phyloP scores from a whole-genome alignment of 768 basidiomycete genomes.

The Postia placenta region DNA sequence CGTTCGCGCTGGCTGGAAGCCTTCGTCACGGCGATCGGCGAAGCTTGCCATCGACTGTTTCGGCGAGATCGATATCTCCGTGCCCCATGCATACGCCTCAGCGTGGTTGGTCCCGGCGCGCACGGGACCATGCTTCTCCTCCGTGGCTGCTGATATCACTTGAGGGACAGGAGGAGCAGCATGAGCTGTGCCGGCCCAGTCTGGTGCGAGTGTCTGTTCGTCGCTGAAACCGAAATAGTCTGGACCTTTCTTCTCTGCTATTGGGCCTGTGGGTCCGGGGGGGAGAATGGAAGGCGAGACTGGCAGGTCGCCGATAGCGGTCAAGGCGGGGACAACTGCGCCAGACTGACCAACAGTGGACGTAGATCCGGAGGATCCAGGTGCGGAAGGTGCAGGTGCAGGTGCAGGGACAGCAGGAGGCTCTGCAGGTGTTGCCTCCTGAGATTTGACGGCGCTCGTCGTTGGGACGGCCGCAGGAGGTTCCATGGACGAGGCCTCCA shows the following conservation, averaged over 20 bases:
- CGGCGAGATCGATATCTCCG: slow-evolving; percentile 9
- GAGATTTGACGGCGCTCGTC: not conserved
- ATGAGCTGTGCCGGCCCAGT: slow-evolving; percentile 10
- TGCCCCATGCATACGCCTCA: slow-evolving; percentile 19
- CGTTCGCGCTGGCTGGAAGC: not conserved
- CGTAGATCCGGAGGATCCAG: not conserved
- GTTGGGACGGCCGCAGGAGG: slow-evolving; percentile 10
- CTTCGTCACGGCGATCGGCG: slow-evolving; percentile 2
- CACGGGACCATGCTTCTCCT: slow-evolving; percentile 9
- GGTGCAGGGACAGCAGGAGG: not conserved
- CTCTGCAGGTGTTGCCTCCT: not conserved
- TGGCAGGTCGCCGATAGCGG: slow-evolving; percentile 1
- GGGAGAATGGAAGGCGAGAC: not conserved
- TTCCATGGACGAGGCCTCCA: not conserved
- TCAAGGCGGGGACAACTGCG: not conserved
- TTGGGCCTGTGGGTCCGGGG: not conserved
- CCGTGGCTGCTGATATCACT: slow-evolving; percentile 14
- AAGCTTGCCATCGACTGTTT: slow-evolving; percentile 11
- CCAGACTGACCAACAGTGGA: too few species aligned
- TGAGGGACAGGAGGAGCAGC: slow-evolving; percentile 10
- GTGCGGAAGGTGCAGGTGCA: not conserved
- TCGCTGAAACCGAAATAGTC: slow-evolving; percentile 20
- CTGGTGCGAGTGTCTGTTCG: slow-evolving; percentile 10
- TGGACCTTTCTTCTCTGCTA: slow-evolving; percentile 9
- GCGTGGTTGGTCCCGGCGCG: slow-evolving; percentile 17